phyloP scores from a whole-genome alignment of 345 rosid species.

The Orychophragmus violaceus region DNA sequence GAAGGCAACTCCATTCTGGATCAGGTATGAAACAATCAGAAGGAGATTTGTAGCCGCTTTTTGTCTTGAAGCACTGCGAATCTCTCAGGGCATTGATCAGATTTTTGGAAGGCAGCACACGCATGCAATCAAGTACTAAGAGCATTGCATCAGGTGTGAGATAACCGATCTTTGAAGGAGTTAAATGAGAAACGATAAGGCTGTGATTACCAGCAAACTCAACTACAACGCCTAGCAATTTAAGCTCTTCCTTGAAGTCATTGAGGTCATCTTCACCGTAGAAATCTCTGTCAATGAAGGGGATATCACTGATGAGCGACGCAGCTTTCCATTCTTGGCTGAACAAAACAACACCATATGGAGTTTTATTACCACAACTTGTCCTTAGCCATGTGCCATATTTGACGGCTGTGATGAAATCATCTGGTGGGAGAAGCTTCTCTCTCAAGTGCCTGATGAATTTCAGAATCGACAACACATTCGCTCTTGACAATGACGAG shows the following conservation, averaged over 20 bases:
- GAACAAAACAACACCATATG: constrained; percentile 49
- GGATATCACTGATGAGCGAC: constrained; percentile 44
- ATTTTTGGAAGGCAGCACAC: neutral
- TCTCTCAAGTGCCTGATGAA: constrained; percentile 48
- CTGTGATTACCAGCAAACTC: constrained; percentile 28
- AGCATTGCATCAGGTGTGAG: constrained; percentile 41
- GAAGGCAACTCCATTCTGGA: constrained; percentile 51
- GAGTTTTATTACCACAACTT: constrained; percentile 36
- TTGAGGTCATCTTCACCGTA: constrained; percentile 37
- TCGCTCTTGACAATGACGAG: constrained; percentile 30
- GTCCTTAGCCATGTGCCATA: constrained; percentile 48
- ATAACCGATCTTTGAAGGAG: neutral
- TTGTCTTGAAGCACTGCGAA: constrained; percentile 46
- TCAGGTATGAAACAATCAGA: constrained; percentile 49
- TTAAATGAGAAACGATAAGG: constrained; percentile 39
- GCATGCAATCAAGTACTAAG: constrained; percentile 41
- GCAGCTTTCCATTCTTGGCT: constrained; percentile 50
- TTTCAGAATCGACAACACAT: constrained; percentile 43
- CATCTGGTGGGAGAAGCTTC: constrained; percentile 32
- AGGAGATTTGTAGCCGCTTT: constrained; percentile 41
- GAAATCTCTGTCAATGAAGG: constrained; percentile 39
- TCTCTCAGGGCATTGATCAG: constrained; percentile 23
- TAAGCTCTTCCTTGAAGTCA: constrained; percentile 40
- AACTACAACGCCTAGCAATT: constrained; percentile 51
- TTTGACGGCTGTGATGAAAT: constrained; percentile 40